Evolutionary conservation across 768 basidiomycete genomes (phyloP).

Genomic region (Mrakia frigida): DNA sequence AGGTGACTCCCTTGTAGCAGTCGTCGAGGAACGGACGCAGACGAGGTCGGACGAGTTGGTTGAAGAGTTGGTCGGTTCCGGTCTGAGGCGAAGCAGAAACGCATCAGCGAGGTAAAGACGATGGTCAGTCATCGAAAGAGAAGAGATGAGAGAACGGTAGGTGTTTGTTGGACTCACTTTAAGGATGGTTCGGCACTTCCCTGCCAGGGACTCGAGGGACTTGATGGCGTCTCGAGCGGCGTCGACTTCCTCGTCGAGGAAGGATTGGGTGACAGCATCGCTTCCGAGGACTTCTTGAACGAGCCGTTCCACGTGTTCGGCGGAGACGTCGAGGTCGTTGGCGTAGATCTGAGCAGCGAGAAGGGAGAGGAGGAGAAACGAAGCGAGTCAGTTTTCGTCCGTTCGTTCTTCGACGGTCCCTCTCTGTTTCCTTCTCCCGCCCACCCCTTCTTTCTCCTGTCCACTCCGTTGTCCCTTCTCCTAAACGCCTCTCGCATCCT

Average conservation of each 20-base stretch:
- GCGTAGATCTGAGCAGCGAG: constrained; percentile 60
- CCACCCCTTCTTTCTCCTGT: no score
- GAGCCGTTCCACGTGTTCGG: constrained; percentile 79
- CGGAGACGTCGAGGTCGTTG: constrained; percentile 91
- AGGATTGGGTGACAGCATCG: constrained; percentile 48
- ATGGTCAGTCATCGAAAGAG: not conserved
- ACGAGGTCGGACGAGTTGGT: constrained; percentile 82
- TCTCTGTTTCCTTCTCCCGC: constrained; percentile 42
- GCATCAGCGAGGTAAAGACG: no score
- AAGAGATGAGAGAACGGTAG: not conserved
- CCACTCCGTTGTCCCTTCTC: no score
- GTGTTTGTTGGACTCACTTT: constrained; percentile 58
- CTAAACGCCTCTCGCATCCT: no score
- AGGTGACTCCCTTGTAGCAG: constrained; percentile 82
- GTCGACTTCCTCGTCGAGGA: constrained; percentile 33
- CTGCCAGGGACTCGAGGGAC: constrained; percentile 32
- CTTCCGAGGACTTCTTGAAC: constrained; percentile 58
- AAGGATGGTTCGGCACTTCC: constrained; percentile 64
- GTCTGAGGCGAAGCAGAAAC: constrained; percentile 52
- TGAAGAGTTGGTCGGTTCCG: constrained; percentile 90
- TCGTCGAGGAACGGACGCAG: constrained; percentile 77
- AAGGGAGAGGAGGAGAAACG: not conserved
- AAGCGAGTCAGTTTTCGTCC: not conserved
- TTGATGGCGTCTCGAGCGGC: constrained; percentile 30
- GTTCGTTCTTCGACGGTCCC: no score